Evolutionary conservation across 352 stramenopile species (phyloP).

Genomic region (Globisporangium cylindrosporum): DNA sequence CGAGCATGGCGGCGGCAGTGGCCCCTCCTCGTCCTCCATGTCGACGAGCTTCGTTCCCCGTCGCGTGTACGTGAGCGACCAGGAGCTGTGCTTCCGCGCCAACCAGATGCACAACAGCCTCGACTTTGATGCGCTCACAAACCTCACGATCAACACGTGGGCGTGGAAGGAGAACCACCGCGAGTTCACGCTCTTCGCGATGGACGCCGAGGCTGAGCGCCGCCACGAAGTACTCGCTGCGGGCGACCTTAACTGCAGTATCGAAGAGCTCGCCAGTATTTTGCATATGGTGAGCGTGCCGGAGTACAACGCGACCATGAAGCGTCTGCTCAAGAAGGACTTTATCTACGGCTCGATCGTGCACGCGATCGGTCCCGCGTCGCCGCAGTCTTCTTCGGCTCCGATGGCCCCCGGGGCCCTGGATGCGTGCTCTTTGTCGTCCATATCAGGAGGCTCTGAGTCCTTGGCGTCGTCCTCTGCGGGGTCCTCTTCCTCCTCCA

Average conservation of each 20-base stretch:
- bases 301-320: slow-evolving; percentile 14
- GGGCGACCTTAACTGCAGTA: slow-evolving; percentile 14
- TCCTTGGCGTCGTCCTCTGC: background rate
- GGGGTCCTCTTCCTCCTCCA: background rate
- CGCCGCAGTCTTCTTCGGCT: background rate
- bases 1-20: background rate
- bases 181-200: slow-evolving; percentile 10
- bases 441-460: background rate
- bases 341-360: slow-evolving; percentile 51
- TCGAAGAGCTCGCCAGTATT: slow-evolving; percentile 11
- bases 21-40: background rate
- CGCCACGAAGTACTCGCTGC: slow-evolving; percentile 13
- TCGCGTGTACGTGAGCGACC: slow-evolving; percentile 11
- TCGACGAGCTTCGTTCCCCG: background rate
- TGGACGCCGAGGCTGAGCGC: background rate
- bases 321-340: slow-evolving; percentile 12
- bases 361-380: slow-evolving; percentile 18
- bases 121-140: slow-evolving; percentile 9
- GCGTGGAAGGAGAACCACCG: background rate
- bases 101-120: background rate
- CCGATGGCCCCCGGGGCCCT: background rate
- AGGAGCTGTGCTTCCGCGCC: slow-evolving; percentile 6
- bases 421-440: background rate
- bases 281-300: background rate
- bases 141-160: slow-evolving; percentile 9